These are phyloP conservation scores for Inga leiocalycina DNA, from an alignment of 306 rosid genomes.

Conservation along the genomic window DNA sequence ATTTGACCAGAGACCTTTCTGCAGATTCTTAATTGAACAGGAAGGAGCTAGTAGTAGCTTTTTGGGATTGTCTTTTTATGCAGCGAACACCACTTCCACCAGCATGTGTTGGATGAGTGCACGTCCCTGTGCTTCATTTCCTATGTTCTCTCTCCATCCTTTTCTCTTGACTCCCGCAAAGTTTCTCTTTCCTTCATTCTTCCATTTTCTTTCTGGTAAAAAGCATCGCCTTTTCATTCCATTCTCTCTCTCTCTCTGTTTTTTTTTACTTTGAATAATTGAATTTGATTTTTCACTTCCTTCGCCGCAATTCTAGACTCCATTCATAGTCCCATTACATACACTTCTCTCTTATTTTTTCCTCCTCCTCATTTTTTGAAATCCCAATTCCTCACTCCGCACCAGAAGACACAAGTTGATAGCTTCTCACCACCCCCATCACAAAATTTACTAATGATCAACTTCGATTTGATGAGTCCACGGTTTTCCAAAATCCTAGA, in stretches of 20 bases:
- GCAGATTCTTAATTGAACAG: neutral
- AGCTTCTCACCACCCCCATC: neutral
- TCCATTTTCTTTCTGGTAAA: neutral
- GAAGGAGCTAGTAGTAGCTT: neutral
- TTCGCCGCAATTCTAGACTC: conserved; percentile 6
- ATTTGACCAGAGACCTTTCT: conserved; percentile 7
- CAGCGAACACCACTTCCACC: neutral
- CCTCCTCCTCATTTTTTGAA: neutral
- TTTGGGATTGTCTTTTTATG: neutral
- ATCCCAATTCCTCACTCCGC: neutral
- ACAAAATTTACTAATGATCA: neutral
- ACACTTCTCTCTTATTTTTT: neutral
- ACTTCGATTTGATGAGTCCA: neutral
- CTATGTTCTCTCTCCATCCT: neutral
- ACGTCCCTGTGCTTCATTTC: neutral
- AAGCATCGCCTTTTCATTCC: neutral
- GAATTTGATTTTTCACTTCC: neutral
- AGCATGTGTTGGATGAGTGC: neutral
- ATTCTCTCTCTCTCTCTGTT: neutral
- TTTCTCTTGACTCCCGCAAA: neutral
- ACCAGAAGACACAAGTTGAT: neutral
- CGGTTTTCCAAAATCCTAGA: neutral
- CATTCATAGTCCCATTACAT: neutral
- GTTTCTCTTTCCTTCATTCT: neutral
- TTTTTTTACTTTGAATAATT: neutral